A percentile compares a stretch with the other conserved stretches of the same genome.
Conservation (phyloP, 495 filamentous ascomycete species). For the Penicillium canescens region DNA sequence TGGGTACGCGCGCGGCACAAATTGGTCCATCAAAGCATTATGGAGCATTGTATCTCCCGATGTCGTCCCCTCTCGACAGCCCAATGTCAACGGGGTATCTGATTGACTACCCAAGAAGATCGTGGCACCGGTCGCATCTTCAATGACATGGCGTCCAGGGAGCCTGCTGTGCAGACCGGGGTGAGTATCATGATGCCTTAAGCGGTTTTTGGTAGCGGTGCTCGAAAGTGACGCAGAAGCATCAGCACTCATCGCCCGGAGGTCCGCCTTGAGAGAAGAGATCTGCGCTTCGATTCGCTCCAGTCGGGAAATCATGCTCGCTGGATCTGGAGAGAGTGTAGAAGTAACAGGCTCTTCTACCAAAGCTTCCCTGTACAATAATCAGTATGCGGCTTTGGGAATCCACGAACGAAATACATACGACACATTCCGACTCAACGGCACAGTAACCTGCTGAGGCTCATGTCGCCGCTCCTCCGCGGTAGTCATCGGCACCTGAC, state of each 20-base stretch:
- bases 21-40: constrained; percentile 19
- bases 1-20: constrained; percentile 24
- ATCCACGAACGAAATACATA: too few relatives aligned
- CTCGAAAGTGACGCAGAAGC: too few relatives aligned
- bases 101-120: constrained; percentile 27
- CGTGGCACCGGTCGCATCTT: constrained; percentile 28
- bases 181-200: too few relatives aligned
- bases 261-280: constrained; percentile 21
- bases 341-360: too few relatives aligned
- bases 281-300: constrained; percentile 25
- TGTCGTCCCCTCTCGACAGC: constrained; percentile 19
- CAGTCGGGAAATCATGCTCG: constrained; percentile 15
- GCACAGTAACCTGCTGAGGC: too few relatives aligned
- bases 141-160: too few relatives aligned
- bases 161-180: too few relatives aligned
- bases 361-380: not conserved
- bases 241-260: too few relatives aligned
- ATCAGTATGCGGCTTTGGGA: too few relatives aligned
- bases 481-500: constrained; percentile 24
- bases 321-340: too few relatives aligned
- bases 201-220: too few relatives aligned
- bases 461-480: not conserved
- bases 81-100: constrained; percentile 17
- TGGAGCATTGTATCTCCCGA: constrained; percentile 3
- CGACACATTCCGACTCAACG: too few relatives aligned